Evolutionary conservation across 2,329 filamentous ascomycete genomes (phyloP).

Genomic region (Polytolypa hystricis): DNA sequence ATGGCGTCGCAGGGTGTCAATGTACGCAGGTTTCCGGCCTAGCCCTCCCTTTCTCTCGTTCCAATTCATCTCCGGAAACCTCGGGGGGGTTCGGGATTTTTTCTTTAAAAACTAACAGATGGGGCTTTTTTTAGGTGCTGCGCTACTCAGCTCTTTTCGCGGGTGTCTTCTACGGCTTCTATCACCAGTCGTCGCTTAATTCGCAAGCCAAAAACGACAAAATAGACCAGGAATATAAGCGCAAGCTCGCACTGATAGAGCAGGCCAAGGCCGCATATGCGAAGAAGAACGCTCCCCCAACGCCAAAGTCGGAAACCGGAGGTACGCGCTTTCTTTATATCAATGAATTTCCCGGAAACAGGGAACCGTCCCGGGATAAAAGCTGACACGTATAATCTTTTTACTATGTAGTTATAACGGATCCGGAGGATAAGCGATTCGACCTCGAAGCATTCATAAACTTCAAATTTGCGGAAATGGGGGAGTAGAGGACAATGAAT

Average conservation of each 20-base stretch:
- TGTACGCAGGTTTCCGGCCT: conserved; percentile 33
- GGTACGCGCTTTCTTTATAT: conserved; percentile 14
- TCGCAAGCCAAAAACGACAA: conserved; percentile 58
- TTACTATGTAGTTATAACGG: conserved; percentile 48
- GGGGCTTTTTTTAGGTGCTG: conserved; percentile 65
- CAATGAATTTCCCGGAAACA: not conserved
- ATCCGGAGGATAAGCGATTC: conserved; percentile 80
- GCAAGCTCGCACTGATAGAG: conserved; percentile 83
- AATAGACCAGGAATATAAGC: conserved; percentile 72
- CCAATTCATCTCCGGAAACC: too few relatives aligned
- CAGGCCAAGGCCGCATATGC: conserved; percentile 85
- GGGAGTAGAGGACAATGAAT: too few relatives aligned
- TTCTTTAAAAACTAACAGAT: not conserved
- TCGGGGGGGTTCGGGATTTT: not conserved
- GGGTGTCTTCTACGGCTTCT: conserved; percentile 91
- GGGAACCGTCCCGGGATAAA: not conserved
- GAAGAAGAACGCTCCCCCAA: conserved; percentile 56
- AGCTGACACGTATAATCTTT: not conserved
- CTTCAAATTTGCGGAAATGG: conserved; percentile 44
- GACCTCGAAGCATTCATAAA: conserved; percentile 79
- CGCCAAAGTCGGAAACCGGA: conserved; percentile 25
- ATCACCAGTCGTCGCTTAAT: conserved; percentile 76
- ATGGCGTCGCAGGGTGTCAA: conserved; percentile 61
- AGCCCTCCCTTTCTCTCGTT: too few relatives aligned
- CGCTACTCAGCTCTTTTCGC: conserved; percentile 89